Base-by-base conservation (phyloP, 78 protist species). In the Planoprotostelium fungivorum region DNA sequence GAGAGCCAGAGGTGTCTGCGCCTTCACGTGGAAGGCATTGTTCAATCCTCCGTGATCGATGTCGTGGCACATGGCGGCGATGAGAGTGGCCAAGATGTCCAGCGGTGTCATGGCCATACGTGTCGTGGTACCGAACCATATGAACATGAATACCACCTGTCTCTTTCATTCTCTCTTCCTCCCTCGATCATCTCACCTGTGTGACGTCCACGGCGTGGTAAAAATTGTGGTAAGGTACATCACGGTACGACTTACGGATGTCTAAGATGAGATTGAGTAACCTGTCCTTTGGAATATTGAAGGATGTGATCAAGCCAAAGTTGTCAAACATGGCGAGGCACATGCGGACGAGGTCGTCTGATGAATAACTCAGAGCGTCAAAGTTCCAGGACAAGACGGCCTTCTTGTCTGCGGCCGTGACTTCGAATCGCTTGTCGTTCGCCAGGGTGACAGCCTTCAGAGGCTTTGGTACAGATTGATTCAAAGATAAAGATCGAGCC, bases 301-400 rank as follows among this genome's bases (percentile, higher is more conserved):
- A 92, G 0, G 90, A 87, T 31, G 83, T 90, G 0, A 89, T 73
- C 34, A 92, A 35, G 51, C 90, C 93, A 86, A 89, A 92, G 84
- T 92, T 92, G 63, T 92, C 94, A 92, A 92, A 92, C 94, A 92
- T 92, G 34, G 89, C 94, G 0, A 92, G 91, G 23, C 89, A 35
- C 63, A 92, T 16, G 34, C 93, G 94, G 93, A 92, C 88, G n/a
- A 92, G 63, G 36, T 92, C 94, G 23, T 92, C 94, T 31, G 87
- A 90, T 1, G 88, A 83, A 35, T 92, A 92, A 63, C 83, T 85
- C 36, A 92, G 90, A 5, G 88, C 92, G 85, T 92, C 94, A 83
- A 92, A 92, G 0, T 89, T 86, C 94, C 91, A 92, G 16, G 89
- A 89, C 29, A 90, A 87, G 37, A 92, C 90, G 28, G 87, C 91